A percentile compares a stretch with the other conserved stretches of the same genome.
These are phyloP conservation scores for Wallacemonas sp. DNA, from an alignment of 208 protist genomes.

Conservation along the genomic window DNA sequence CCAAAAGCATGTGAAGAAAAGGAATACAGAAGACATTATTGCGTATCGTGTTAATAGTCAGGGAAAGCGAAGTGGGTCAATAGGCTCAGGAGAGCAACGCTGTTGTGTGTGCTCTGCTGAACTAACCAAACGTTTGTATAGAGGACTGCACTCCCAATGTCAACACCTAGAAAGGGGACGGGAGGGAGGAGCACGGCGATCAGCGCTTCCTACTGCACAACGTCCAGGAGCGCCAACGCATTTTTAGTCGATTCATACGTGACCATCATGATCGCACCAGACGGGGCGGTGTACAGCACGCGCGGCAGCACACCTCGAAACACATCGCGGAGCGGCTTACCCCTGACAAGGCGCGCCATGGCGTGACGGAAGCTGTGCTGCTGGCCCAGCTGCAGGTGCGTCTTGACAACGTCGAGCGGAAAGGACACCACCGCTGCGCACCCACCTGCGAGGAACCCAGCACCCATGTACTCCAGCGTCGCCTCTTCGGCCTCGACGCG, in stretches of 20 bases:
- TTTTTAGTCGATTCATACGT: slow-evolving; percentile 91
- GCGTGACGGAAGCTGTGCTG: slow-evolving; percentile 21
- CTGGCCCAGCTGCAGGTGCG: slow-evolving; percentile 81
- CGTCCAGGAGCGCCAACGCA: slow-evolving; percentile 8
- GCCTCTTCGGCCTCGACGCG: slow-evolving; percentile 50
- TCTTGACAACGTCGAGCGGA: slow-evolving; percentile 92
- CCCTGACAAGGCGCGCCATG: slow-evolving; percentile 23
- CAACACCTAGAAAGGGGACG: too few relatives aligned
- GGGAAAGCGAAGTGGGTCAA: too few relatives aligned
- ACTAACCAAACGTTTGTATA: too few relatives aligned
- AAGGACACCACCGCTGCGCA: slow-evolving; percentile 87
- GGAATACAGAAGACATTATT: too few relatives aligned
- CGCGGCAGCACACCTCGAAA: slow-evolving; percentile 79
- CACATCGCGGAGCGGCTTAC: slow-evolving; percentile 53
- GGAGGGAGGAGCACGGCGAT: background rate
- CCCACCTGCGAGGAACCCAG: slow-evolving; percentile 83
- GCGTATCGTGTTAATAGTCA: too few relatives aligned
- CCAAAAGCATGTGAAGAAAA: too few relatives aligned
- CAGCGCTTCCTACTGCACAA: background rate
- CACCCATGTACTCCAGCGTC: slow-evolving; percentile 58
- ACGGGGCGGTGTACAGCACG: slow-evolving; percentile 86
- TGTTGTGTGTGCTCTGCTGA: too few relatives aligned
- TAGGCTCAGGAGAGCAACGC: too few relatives aligned
- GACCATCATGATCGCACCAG: slow-evolving; percentile 91
- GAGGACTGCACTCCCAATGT: too few relatives aligned